Conservation (phyloP, 495 filamentous ascomycete genomes). For the Hyaloscypha finlandica region DNA sequence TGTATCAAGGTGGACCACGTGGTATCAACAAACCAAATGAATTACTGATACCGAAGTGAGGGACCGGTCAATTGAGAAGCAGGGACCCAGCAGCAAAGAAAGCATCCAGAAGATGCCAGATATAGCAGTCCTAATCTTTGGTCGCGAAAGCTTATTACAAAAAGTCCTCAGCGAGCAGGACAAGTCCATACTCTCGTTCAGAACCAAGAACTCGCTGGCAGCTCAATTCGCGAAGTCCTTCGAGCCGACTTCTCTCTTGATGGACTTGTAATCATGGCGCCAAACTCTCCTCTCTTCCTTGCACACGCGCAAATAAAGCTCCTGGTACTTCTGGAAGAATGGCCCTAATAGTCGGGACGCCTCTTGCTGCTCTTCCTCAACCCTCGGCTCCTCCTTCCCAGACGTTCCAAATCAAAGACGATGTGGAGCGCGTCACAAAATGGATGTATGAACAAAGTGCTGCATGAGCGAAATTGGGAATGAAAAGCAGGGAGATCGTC, state of each 20-base stretch:
- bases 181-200: conserved; percentile 43
- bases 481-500: no score
- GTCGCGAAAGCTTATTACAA: conserved; percentile 38
- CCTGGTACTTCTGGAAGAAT: no score
- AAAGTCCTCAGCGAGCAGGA: conserved; percentile 11
- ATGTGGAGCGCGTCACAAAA: no score
- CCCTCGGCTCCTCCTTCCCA: no score
- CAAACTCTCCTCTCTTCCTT: no score
- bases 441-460: no score
- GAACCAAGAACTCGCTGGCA: conserved; percentile 47
- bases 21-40: conserved; percentile 46
- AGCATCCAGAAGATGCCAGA: not conserved
- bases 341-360: no score
- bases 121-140: conserved; percentile 36
- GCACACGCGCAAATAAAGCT: no score
- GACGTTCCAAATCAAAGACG: no score
- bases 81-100: conserved; percentile 43
- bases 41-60: conserved; percentile 50
- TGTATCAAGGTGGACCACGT: conserved; percentile 49
- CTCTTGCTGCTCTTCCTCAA: no score
- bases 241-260: conserved; percentile 58
- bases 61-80: conserved; percentile 44
- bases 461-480: no score
- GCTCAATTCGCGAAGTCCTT: conserved; percentile 51
- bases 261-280: conserved; percentile 34